Percentiles rank a stretch among this genome's conserved stretches.
Conservation (phyloP, 1,284 basidiomycete species). For the Flammula alnicola region DNA sequence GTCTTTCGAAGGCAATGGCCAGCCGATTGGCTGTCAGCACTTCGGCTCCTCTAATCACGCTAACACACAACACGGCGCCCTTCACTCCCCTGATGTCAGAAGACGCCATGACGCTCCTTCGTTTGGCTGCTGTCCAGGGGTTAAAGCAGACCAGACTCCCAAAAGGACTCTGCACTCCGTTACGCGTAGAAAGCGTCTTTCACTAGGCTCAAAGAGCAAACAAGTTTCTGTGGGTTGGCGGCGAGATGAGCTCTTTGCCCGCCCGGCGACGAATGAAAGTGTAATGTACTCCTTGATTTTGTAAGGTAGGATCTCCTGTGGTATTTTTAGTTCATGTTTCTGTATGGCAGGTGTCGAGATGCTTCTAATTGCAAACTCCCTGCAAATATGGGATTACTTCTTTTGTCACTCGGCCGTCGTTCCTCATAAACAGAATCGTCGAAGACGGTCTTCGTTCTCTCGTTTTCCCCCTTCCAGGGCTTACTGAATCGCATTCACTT, state of each 20-base stretch:
- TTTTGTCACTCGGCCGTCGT: no score
- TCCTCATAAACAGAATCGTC: no score
- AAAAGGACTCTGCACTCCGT: conserved; percentile 54
- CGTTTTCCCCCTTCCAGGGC: conserved; percentile 2
- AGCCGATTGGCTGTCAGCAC: conserved; percentile 53
- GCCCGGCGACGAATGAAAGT: conserved; percentile 44
- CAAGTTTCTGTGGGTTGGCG: conserved; percentile 62
- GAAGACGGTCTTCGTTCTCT: not conserved
- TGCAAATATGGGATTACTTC: no score
- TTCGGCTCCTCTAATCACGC: conserved; percentile 57
- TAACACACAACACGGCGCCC: conserved; percentile 51
- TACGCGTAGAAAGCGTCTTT: conserved; percentile 45
- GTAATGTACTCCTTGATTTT: no score
- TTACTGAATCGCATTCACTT: no score
- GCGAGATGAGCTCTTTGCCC: conserved; percentile 70
- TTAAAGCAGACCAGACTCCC: conserved; percentile 62
- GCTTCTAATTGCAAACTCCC: not conserved
- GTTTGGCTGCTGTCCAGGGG: conserved; percentile 50
- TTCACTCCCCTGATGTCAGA: conserved; percentile 60
- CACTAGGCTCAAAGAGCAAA: conserved; percentile 36
- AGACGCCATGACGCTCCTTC: conserved; percentile 50
- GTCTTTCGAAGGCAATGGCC: no score
- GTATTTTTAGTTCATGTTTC: conserved; percentile 16
- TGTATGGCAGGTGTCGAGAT: conserved; percentile 12
- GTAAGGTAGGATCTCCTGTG: not conserved